Evolutionary conservation across 1,284 basidiomycete species (phyloP).

Genomic region (Porodaedalea pini): DNA sequence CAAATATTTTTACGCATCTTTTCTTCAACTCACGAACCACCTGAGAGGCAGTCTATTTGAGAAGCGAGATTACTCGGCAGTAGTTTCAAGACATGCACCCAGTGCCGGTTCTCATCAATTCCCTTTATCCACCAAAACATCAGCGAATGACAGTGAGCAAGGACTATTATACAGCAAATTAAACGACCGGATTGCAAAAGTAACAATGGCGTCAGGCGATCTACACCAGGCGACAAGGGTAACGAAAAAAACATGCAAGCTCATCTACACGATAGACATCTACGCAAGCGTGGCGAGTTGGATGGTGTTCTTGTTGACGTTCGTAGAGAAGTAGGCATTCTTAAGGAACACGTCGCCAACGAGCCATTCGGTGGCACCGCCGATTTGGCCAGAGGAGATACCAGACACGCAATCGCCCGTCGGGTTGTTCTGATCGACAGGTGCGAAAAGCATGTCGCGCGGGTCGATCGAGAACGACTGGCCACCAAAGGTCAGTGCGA

Average conservation of each 20-base stretch:
- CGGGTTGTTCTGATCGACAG: constrained; percentile 58
- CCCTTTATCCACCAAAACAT: too few species aligned
- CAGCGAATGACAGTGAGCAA: too few species aligned
- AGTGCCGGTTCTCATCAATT: too few species aligned
- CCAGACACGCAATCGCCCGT: constrained; percentile 71
- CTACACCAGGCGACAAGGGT: background rate
- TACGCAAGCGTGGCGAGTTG: constrained; percentile 59
- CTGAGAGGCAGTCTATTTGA: too few species aligned
- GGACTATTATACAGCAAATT: background rate
- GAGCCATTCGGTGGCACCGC: constrained; percentile 69
- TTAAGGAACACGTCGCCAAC: constrained; percentile 74
- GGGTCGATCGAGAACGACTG: constrained; percentile 61
- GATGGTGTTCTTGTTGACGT: constrained; percentile 64
- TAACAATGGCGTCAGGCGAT: too few species aligned
- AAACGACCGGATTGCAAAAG: too few species aligned
- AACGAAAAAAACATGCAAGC: too few species aligned
- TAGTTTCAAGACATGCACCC: too few species aligned
- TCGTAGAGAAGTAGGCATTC: constrained; percentile 76
- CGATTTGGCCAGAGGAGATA: constrained; percentile 64
- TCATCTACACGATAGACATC: background rate
- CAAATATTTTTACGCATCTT: too few species aligned
- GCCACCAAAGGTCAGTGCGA: constrained; percentile 70
- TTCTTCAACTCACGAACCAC: too few species aligned
- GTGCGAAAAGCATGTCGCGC: constrained; percentile 68
- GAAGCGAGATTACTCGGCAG: too few species aligned